These are phyloP conservation scores for Hypoxylon sp. DNA, from an alignment of 2,329 filamentous ascomycete species.

Conservation along the genomic window DNA sequence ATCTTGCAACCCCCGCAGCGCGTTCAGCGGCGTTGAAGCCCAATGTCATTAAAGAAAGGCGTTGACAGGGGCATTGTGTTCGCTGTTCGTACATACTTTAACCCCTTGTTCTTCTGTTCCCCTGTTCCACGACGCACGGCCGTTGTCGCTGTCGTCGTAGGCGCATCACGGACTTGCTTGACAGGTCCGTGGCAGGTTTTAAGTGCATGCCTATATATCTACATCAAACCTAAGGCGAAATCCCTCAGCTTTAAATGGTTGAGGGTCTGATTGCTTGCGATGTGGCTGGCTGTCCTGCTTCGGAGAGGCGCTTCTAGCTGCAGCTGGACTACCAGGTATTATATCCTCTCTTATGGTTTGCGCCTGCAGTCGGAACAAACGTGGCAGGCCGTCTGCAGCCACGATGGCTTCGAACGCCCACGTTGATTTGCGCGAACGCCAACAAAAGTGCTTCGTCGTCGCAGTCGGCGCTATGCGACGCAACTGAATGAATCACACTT, in stretches of 20 bases:
- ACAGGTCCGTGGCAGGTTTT: constrained; percentile 37
- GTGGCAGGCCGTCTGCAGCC: constrained; percentile 35
- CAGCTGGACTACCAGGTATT: constrained; percentile 19
- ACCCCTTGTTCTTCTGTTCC: neutral
- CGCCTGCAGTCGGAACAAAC: constrained; percentile 35
- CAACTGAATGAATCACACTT: constrained; percentile 41
- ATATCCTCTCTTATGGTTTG: constrained; percentile 24
- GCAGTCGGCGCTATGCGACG: constrained; percentile 43
- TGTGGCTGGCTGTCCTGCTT: constrained; percentile 21
- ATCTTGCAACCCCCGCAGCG: constrained; percentile 36
- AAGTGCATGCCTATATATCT: constrained; percentile 29
- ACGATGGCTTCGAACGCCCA: constrained; percentile 38
- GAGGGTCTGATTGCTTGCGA: constrained; percentile 3
- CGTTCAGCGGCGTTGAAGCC: constrained; percentile 35
- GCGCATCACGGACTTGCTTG: constrained; percentile 36
- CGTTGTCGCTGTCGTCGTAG: constrained; percentile 35
- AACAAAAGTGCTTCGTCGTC: constrained; percentile 24
- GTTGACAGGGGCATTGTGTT: constrained; percentile 29
- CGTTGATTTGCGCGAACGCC: constrained; percentile 39
- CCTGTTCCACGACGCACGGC: constrained; percentile 30
- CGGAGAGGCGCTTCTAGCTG: constrained; percentile 31
- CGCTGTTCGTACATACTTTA: constrained; percentile 27
- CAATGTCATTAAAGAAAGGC: constrained; percentile 24
- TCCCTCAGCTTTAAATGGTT: constrained; percentile 28
- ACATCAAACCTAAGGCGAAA: constrained; percentile 33